Conservation (phyloP, 257 asterid genomes). For the Solanum ossicruentum region DNA sequence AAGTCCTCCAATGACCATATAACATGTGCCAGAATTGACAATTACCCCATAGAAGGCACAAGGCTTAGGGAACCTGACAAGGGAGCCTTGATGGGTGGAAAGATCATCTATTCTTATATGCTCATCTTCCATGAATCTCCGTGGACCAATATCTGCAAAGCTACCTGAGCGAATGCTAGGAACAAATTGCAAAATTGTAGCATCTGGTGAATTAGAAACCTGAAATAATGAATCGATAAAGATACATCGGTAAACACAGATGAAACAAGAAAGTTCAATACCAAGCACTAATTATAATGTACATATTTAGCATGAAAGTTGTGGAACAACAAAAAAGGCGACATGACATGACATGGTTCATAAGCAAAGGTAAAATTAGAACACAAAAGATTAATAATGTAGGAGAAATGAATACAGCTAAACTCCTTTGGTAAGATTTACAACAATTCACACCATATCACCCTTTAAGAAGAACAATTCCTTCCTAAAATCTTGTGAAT, state of each 20-base stretch:
- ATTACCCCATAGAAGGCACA: conserved; percentile 71
- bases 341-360: not conserved
- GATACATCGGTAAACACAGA: not conserved
- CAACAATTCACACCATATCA: not conserved
- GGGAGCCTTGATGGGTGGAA: conserved; percentile 44
- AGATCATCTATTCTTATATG: conserved; percentile 72
- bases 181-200: conserved; percentile 16
- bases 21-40: not conserved
- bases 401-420: not conserved
- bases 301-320: not conserved
- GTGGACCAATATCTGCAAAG: conserved; percentile 64
- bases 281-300: not conserved
- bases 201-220: conserved; percentile 40
- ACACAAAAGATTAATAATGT: not conserved
- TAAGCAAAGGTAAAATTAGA: not conserved
- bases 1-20: not conserved
- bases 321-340: not conserved
- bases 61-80: conserved; percentile 44
- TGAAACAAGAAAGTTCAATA: not conserved
- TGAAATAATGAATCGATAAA: not conserved
- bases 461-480: not conserved
- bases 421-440: not conserved
- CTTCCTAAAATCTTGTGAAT: not conserved
- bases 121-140: conserved; percentile 80
- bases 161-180: conserved; percentile 73